Conservation (phyloP, 306 rosid species). For the Cucurbita moschata region DNA sequence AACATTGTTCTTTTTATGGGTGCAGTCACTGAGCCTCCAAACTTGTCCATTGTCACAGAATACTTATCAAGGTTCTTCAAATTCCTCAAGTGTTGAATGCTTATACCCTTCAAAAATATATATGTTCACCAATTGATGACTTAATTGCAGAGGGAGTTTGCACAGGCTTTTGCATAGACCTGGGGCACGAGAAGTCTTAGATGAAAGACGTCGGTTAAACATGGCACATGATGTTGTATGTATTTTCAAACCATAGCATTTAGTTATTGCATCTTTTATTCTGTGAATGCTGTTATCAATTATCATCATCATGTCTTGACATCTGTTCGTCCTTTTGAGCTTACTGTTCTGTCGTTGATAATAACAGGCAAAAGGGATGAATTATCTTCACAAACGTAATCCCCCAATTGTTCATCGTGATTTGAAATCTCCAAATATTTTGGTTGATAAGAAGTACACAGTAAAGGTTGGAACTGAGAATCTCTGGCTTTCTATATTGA, state of each 20-base stretch:
- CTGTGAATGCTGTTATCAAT: background rate
- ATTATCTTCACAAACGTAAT: slow-evolving; percentile 87
- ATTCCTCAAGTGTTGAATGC: background rate
- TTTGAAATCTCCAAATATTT: slow-evolving; percentile 93
- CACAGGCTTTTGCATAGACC: slow-evolving; percentile 80
- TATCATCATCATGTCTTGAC: background rate
- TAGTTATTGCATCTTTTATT: background rate
- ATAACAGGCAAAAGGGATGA: slow-evolving; percentile 89
- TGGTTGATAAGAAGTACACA: slow-evolving; percentile 89
- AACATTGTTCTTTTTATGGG: slow-evolving; percentile 96
- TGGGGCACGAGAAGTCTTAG: slow-evolving; percentile 64
- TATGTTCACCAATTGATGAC: slow-evolving; percentile 4
- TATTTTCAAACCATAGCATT: background rate
- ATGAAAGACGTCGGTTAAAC: slow-evolving; percentile 77
- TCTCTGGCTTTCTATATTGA: background rate
- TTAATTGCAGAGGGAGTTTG: slow-evolving; percentile 87
- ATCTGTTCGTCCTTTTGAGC: background rate
- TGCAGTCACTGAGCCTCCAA: slow-evolving; percentile 94
- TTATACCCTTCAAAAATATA: background rate
- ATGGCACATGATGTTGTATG: slow-evolving; percentile 97
- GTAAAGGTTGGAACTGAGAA: slow-evolving; percentile 51
- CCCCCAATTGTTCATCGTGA: slow-evolving; percentile 98
- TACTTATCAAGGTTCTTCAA: slow-evolving; percentile 73
- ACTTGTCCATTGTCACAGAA: slow-evolving; percentile 93
- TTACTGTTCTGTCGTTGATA: background rate